Percentiles rank a stretch among this genome's conserved stretches.
phyloP scores from a whole-genome alignment of 805 yeast species.

The Brettanomyces sp. region DNA sequence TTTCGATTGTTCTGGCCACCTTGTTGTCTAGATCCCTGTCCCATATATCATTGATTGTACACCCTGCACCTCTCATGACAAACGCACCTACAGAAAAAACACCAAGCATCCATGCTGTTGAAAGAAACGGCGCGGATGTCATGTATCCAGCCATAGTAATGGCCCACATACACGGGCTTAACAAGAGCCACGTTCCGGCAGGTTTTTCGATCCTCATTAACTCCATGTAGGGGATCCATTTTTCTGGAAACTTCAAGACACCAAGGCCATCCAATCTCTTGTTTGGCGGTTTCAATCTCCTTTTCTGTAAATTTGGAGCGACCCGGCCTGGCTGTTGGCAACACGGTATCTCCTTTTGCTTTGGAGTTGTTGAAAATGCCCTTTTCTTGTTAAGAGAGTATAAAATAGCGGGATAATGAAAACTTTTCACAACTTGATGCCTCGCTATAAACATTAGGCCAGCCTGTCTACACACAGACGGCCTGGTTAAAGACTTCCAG shows the following conservation, averaged over 20 bases:
- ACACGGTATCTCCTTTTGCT: not conserved
- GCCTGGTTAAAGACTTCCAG: too few species aligned
- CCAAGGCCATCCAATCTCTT: slow-evolving; percentile 39
- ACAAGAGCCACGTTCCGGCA: slow-evolving; percentile 82
- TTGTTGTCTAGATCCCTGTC: slow-evolving; percentile 77
- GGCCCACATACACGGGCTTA: slow-evolving; percentile 87
- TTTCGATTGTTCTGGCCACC: slow-evolving; percentile 78
- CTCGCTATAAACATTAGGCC: too few species aligned
- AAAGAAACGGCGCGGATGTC: slow-evolving; percentile 56
- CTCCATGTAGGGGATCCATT: slow-evolving; percentile 84
- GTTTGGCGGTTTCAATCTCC: slow-evolving; percentile 41
- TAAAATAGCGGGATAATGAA: too few species aligned
- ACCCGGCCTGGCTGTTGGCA: too few species aligned
- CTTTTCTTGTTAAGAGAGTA: too few species aligned
- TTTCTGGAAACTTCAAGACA: slow-evolving; percentile 56
- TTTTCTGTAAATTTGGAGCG: slow-evolving; percentile 19
- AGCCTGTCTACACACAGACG: too few species aligned
- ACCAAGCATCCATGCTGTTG: slow-evolving; percentile 51
- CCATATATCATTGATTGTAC: slow-evolving; percentile 85
- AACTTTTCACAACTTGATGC: too few species aligned
- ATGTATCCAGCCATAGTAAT: slow-evolving; percentile 80
- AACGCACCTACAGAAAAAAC: slow-evolving; percentile 79
- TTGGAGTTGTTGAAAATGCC: not conserved
- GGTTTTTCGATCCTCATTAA: slow-evolving; percentile 90
- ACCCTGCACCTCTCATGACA: slow-evolving; percentile 96